Evolutionary conservation across 768 basidiomycete genomes (phyloP).

Genomic region (Plicaturopsis crispa): DNA sequence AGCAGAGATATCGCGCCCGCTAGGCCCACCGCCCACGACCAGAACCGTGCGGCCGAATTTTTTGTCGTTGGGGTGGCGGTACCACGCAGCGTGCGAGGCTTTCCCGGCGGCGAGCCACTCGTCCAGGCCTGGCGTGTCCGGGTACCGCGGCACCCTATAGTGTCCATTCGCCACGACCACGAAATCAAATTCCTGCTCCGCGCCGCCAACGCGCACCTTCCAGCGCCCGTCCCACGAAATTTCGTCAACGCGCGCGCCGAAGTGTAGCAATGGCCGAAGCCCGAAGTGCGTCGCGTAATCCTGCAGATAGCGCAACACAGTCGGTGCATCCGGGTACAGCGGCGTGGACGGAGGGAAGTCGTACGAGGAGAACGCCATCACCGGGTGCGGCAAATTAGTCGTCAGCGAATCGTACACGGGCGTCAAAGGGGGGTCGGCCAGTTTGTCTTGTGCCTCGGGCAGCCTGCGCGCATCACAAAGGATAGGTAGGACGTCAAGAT

Average conservation of each 20-base stretch:
- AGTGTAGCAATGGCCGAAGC: slow-evolving; percentile 51
- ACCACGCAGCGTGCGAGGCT: slow-evolving; percentile 63
- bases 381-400: slow-evolving; percentile 74
- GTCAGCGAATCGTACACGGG: slow-evolving; percentile 75
- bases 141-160: slow-evolving; percentile 57
- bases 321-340: slow-evolving; percentile 55
- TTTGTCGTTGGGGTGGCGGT: slow-evolving; percentile 44
- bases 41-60: slow-evolving; percentile 32
- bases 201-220: slow-evolving; percentile 36
- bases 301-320: slow-evolving; percentile 63
- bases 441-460: slow-evolving; percentile 40
- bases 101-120: slow-evolving; percentile 45
- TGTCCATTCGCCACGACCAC: slow-evolving; percentile 75
- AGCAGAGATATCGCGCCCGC: slow-evolving; percentile 57
- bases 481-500: too few species aligned
- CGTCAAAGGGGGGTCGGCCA: slow-evolving; percentile 54
- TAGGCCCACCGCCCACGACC: slow-evolving; percentile 50
- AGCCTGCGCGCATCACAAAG: slow-evolving; percentile 30
- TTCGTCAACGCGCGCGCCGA: slow-evolving; percentile 49
- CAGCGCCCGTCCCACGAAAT: slow-evolving; percentile 40
- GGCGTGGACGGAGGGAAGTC: slow-evolving; percentile 66
- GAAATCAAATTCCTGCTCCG: slow-evolving; percentile 45
- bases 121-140: slow-evolving; percentile 49
- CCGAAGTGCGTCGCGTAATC: slow-evolving; percentile 57
- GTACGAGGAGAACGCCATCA: slow-evolving; percentile 63